Percentiles rank a stretch among this genome's conserved stretches.
Conservation (phyloP, 768 basidiomycete genomes). For the Krasilnikovozyma curviuscula region DNA sequence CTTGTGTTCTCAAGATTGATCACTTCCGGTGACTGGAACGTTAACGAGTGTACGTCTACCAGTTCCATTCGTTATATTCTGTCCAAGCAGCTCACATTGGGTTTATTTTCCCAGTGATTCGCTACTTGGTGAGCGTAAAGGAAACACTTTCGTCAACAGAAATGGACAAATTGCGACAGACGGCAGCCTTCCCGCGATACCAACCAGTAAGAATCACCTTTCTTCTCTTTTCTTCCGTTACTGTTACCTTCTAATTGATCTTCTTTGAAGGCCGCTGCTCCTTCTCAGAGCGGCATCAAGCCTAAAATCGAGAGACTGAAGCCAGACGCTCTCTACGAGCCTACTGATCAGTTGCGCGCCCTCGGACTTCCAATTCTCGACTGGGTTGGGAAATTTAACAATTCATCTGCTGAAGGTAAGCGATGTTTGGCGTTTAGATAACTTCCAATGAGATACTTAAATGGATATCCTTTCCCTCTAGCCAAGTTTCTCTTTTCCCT, state of each 20-base stretch:
- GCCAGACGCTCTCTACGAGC: constrained; percentile 70
- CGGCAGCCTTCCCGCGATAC: constrained; percentile 26
- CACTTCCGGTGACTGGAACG: constrained; percentile 20
- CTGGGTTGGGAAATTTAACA: constrained; percentile 77
- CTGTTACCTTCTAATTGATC: neutral
- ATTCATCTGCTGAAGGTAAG: constrained; percentile 67
- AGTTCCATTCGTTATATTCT: neutral
- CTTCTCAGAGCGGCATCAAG: constrained; percentile 10
- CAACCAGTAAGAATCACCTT: neutral
- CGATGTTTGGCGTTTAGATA: neutral
- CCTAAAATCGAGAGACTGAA: constrained; percentile 36
- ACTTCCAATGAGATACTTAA: neutral
- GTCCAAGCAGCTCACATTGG: constrained; percentile 73
- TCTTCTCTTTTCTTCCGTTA: neutral
- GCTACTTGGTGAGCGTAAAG: constrained; percentile 69
- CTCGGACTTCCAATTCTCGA: constrained; percentile 66
- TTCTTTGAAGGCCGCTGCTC: neutral
- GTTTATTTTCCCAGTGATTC: constrained; percentile 58
- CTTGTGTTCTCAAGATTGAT: constrained; percentile 57
- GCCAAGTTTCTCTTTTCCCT: constrained; percentile 58
- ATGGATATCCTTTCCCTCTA: constrained; percentile 20
- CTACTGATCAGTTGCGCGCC: constrained; percentile 46
- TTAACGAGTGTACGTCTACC: constrained; percentile 14
- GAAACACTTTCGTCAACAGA: constrained; percentile 42
- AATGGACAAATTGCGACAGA: constrained; percentile 36